Evolutionary conservation across 306 rosid genomes (phyloP), one percentile per base, ranked within the genome.

Genomic region (Rosa persica): DNA sequence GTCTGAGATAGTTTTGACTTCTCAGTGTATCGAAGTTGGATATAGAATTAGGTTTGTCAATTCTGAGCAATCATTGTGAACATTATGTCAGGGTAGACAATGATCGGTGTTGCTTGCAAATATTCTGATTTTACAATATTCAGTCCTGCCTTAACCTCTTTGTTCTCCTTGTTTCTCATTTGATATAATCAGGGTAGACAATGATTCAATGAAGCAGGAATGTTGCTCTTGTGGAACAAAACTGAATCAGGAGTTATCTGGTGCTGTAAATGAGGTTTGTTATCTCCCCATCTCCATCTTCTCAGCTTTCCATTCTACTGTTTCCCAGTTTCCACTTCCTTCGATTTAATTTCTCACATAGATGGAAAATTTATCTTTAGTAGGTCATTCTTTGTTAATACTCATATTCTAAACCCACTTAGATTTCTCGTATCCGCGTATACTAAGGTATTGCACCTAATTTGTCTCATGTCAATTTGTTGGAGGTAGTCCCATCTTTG

Each of bases 151-250:
- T 48, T 51, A 9, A n/a, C 46, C 30, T 66, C 9, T 22, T 62
- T 79, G 64, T 47, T 27, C 22, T 13, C 44, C n/a, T 15, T 58
- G 73, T 49, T 57, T 36, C 12, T 73, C 43, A 34, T 80, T 67
- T 61, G 73, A 85, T 78, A 54, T 81, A 44, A 83, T 87, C 87
- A 93, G 96, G 89, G 51, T 84, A 77, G 89, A 84, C 67, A 38
- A 57, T 77, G 83, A 81, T 78, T 82, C 78, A 70, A 73, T 39
- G 8, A 76, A 62, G 78, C 77, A 64, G 42, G 83, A 79, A 73
- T 42, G 54, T 58, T 83, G 78, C 67, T 67, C 82, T 39, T 79
- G 85, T 77, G 64, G 39, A 49, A 51, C 7, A 38, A 78, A 71
- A 42, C 60, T 67, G 54, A 81, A 42, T 51, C 73, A 65, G 72